Evolutionary conservation across 768 basidiomycete species (phyloP), one percentile per base, ranked within the genome.

Genomic region (Kwoniella newhampshirensis): DNA sequence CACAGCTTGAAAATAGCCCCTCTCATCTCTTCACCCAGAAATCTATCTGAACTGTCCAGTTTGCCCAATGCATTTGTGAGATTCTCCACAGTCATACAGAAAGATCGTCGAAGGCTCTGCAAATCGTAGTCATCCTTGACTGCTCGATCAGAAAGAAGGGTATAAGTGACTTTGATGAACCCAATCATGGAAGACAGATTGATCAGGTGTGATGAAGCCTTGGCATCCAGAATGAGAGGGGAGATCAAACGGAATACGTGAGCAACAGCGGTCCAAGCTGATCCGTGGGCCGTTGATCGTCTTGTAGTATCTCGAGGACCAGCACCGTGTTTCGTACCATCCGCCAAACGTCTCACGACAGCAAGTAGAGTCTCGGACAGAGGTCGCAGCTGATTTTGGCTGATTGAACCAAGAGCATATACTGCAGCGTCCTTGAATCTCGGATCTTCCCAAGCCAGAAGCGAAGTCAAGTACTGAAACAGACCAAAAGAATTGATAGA

Each of bases 231-330:
- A 30, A 92, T 77, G 42, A 85, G 81, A 56, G 86, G 86, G 7
- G 91, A 86, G 1, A 91, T 91, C 32, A 93, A 81, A 66, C 85
- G 85, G 73, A 92, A 94, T 43, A 93, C 91, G 30, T 89, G 86
- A 23, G 89, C 88, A 25, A 93, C 86, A 23, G 91, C 87, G 2
- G 89, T 89, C 68, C 67, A 71, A 13, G 71, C 75, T 86, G 88
- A 37, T 89, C 81, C 48, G 86, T 87, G 64, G 86, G 87, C 69
- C 87, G 88, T 54, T 85, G 82, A 55, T 86, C 85, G 57, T 80
- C 83, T 15, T 85, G 83, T 28, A 28, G 41, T 49, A 78, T 71
- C 69, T 84, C 87, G 18, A 78, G 75, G 60, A 15, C 39, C 53
- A 3, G 46, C 51, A 78, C 51, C 77, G 61, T 60, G 83, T 83